Percentiles rank a stretch among this genome's conserved stretches.
phyloP scores from a whole-genome alignment of 306 rosid genomes.

The Echinosophora koreensis region DNA sequence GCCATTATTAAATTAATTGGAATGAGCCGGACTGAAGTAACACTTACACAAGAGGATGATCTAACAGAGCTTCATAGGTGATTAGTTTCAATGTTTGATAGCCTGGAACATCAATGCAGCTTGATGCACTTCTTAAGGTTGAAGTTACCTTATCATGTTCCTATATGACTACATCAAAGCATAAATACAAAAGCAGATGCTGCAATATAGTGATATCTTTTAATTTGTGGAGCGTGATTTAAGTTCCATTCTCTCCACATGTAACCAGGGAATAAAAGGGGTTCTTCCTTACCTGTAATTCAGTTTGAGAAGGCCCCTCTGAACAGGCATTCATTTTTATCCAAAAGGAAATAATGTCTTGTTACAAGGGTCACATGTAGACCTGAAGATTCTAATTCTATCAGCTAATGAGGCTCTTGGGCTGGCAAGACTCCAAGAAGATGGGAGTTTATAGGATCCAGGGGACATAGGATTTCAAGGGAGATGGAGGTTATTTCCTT shows the following conservation, averaged over 20 bases:
- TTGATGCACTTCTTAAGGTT: background rate
- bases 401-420: background rate
- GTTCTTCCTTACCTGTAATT: background rate
- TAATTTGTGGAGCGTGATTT: background rate
- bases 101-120: background rate
- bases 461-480: background rate
- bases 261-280: background rate
- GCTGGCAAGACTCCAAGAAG: constrained; percentile 14
- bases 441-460: background rate
- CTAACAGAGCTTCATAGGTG: background rate
- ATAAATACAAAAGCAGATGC: background rate
- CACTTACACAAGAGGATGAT: background rate
- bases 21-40: background rate
- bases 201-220: background rate
- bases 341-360: background rate
- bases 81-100: background rate
- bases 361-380: background rate
- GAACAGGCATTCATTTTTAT: background rate
- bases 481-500: background rate
- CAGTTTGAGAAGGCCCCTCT: background rate
- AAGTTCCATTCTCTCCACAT: constrained; percentile 5
- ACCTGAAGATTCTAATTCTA: background rate
- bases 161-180: constrained; percentile 10
- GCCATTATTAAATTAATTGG: background rate
- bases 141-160: background rate